Percentiles rank a stretch among this genome's conserved stretches.
phyloP scores from a whole-genome alignment of 78 protist genomes.

The Dictyostelium brefeldianum region DNA sequence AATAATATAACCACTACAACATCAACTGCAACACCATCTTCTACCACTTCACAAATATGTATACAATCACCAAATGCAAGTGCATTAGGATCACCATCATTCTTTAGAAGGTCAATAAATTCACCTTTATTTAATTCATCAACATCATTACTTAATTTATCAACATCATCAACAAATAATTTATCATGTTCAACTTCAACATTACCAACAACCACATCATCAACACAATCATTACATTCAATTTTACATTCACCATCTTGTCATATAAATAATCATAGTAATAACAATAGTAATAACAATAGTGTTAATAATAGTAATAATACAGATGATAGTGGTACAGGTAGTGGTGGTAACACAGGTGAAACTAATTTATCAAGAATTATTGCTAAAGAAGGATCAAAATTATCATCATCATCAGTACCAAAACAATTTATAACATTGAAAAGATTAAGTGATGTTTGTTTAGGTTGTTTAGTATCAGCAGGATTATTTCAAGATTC shows the following conservation, averaged over 20 bases:
- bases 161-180: not conserved
- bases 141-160: not conserved
- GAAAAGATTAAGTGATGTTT: constrained; percentile 34
- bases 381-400: constrained; percentile 37
- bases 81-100: constrained; percentile 21
- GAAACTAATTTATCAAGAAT: not conserved
- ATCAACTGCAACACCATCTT: not conserved
- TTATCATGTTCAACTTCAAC: not conserved
- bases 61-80: not conserved
- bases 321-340: not conserved
- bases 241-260: not conserved
- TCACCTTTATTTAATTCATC: constrained; percentile 25
- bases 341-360: not conserved
- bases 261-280: not conserved
- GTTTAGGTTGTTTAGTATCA: constrained; percentile 40
- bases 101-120: constrained; percentile 23
- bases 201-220: not conserved
- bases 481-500: constrained; percentile 53
- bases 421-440: constrained; percentile 41
- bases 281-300: not conserved
- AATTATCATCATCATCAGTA: not conserved
- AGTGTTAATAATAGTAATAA: not conserved
- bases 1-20: not conserved
- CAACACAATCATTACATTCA: not conserved
- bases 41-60: not conserved